Base-by-base conservation (phyloP, 306 rosid species). In the Gynostemma pentaphyllum region DNA sequence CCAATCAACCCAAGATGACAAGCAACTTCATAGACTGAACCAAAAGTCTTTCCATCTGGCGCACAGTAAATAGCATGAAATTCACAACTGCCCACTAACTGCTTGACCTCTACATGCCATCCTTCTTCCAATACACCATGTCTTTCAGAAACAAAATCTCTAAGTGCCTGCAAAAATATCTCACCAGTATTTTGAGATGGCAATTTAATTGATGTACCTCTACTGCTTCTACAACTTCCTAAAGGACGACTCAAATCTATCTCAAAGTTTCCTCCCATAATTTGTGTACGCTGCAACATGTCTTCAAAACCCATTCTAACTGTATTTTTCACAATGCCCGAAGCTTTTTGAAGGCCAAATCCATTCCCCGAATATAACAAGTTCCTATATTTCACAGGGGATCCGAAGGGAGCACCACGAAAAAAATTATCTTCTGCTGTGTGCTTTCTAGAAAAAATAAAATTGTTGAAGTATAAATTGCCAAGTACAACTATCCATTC, bases 21-120 rank as follows among this genome's bases (percentile, higher is more conserved):
- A 56, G 97, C 95, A 76, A 94, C 99, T 69, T 94, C 99, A 84
- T 70, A 89, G 64, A 88, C 88, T 57, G 99, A 86, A 74, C 85
- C 97, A 80, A 94, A 94, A 19, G 79, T 80, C 80, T 85, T 89
- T 69, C 99, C 99, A 70, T 94, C 88, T 9, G 99, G 99, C 19
- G 97, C 90, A 81, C 90, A 76, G 84, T 94, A 94, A 62, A 89
- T 90, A 10, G 95, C 82, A 94, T 85, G 89, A 29, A 75, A 49
- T 49, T 94, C 95, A 70, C 87, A 72, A 74, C 78, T 83, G 71
- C 73, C 78, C 52, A 70, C 39, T 51, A 96, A 75, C 75, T 74
- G 83, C 74, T 87, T 84, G 65, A 94, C 74, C 66, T 94, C 99
- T 68, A 94, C 99, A 62, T 74, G 84, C 99, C 99, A 94, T 55